phyloP scores from a whole-genome alignment of 139 green algal genomes.

The Ettlia oleoabundans region DNA sequence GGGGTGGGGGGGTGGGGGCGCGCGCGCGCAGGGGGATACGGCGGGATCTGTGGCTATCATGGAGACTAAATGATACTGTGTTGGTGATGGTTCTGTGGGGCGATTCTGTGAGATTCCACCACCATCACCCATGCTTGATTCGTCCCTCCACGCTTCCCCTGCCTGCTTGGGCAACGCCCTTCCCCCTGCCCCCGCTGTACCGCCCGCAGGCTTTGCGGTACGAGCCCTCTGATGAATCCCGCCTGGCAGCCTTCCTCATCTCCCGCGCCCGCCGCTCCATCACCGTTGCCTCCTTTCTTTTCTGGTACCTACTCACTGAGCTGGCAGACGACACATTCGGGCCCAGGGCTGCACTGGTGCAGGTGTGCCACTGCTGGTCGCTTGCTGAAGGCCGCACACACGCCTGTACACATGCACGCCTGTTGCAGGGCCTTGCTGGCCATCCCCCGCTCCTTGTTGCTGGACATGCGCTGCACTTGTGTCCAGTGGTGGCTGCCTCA shows the following conservation, averaged over 20 bases:
- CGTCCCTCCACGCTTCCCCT: background rate
- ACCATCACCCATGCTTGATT: background rate
- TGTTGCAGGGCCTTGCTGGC: no score
- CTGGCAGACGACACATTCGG: conserved; percentile 37
- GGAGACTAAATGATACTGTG: background rate
- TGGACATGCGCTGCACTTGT: no score
- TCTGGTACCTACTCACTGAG: conserved; percentile 91
- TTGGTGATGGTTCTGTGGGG: background rate
- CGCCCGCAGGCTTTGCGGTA: conserved; percentile 91
- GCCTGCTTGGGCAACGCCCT: no score
- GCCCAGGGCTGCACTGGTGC: conserved; percentile 5
- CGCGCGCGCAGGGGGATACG: no score
- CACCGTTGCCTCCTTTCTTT: conserved; percentile 78
- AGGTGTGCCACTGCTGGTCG: background rate
- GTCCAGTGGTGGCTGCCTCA: no score
- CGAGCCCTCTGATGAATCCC: conserved; percentile 72
- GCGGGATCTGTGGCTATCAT: no score
- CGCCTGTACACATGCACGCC: no score
- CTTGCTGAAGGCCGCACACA: no score
- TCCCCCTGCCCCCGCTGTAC: conserved; percentile 7
- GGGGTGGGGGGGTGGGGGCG: background rate
- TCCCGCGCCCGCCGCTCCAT: conserved; percentile 60
- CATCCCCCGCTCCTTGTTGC: no score
- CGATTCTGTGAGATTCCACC: background rate
- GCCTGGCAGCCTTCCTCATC: conserved; percentile 82